These are phyloP conservation scores for Exsudoporus frostii DNA, from an alignment of 768 basidiomycete species.

Conservation along the genomic window DNA sequence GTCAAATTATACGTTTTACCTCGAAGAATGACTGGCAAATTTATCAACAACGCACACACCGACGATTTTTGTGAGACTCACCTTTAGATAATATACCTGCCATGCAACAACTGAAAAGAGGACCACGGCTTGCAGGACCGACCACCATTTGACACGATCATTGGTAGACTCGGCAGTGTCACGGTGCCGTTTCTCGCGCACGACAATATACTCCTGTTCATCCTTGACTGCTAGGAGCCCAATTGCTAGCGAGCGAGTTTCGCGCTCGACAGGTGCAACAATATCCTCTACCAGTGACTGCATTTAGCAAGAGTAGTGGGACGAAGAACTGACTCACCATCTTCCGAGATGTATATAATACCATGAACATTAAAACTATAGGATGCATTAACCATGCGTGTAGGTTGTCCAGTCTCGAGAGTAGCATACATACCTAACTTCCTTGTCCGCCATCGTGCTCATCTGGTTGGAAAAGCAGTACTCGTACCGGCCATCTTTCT, in stretches of 20 bases:
- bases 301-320: not conserved
- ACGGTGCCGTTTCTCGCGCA: slow-evolving; percentile 87
- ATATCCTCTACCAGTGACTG: slow-evolving; percentile 49
- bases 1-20: slow-evolving; percentile 82
- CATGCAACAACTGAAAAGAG: slow-evolving; percentile 89
- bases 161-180: slow-evolving; percentile 95
- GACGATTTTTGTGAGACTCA: slow-evolving; percentile 24
- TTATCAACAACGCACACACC: not conserved
- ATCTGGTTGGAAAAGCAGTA: slow-evolving; percentile 99
- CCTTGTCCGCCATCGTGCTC: slow-evolving; percentile 94
- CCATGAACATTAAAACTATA: slow-evolving; percentile 96
- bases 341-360: slow-evolving; percentile 88
- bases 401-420: not conserved
- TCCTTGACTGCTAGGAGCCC: slow-evolving; percentile 91
- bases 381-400: not conserved
- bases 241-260: slow-evolving; percentile 81
- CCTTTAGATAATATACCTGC: slow-evolving; percentile 98
- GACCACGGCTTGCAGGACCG: slow-evolving; percentile 83
- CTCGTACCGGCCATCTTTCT: slow-evolving; percentile 82
- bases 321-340: slow-evolving; percentile 48
- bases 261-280: slow-evolving; percentile 93
- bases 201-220: slow-evolving; percentile 97
- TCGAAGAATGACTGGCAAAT: slow-evolving; percentile 75
- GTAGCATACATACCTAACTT: slow-evolving; percentile 64
- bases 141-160: slow-evolving; percentile 98